A percentile compares a stretch with the other conserved stretches of the same genome.
These are phyloP conservation scores for Talaromyces borbonicus DNA, from an alignment of 495 filamentous ascomycete species.

Conservation along the genomic window DNA sequence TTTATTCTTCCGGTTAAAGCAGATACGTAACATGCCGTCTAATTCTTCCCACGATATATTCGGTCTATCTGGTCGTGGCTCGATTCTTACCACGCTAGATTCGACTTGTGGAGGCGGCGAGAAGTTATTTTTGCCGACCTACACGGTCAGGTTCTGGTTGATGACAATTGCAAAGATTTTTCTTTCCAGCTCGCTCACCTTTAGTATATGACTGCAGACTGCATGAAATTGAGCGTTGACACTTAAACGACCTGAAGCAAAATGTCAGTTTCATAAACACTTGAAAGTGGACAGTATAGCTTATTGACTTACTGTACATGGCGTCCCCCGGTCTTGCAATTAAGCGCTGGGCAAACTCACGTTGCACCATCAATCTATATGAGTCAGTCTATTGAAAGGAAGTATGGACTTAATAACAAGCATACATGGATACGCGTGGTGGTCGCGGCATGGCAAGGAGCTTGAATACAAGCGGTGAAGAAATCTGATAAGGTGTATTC, in stretches of 20 bases:
- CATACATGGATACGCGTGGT: conserved; percentile 6
- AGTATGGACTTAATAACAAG: no score
- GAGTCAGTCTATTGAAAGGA: neutral
- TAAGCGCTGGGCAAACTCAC: conserved; percentile 28
- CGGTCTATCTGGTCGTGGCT: conserved; percentile 6
- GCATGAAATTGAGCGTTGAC: conserved; percentile 12
- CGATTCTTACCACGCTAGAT: conserved; percentile 12
- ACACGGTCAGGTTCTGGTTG: neutral
- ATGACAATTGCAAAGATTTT: neutral
- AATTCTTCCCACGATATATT: conserved; percentile 10
- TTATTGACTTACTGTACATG: conserved; percentile 6
- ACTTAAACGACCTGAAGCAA: conserved; percentile 7
- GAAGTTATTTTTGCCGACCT: conserved; percentile 12
- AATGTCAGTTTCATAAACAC: neutral
- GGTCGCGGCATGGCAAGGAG: conserved; percentile 8
- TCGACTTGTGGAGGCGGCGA: conserved; percentile 10
- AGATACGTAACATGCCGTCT: conserved; percentile 11
- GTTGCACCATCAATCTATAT: conserved; percentile 16
- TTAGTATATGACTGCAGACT: conserved; percentile 8
- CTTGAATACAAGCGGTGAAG: conserved; percentile 11
- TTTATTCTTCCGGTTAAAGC: conserved; percentile 12
- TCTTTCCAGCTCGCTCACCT: no score
- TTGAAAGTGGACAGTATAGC: neutral
- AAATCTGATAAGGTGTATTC: conserved; percentile 10
- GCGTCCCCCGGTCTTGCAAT: conserved; percentile 8